A percentile compares a stretch with the other conserved stretches of the same genome.
Evolutionary conservation across 345 rosid species (phyloP).

Genomic region (Laguncularia racemosa): DNA sequence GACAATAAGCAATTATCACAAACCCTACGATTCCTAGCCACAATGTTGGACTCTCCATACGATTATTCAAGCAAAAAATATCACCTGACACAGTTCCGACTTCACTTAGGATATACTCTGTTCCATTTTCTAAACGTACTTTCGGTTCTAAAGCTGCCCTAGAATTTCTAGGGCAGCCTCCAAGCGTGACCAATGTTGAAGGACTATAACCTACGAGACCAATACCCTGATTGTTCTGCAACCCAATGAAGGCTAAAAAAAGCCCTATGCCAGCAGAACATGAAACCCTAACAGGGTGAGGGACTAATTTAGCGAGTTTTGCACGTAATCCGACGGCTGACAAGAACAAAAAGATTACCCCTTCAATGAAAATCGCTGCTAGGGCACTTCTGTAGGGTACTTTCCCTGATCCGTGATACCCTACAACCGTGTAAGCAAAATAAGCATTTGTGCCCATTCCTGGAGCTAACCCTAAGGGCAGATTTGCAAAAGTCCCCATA

Average conservation of each 20-base stretch:
- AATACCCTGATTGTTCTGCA: slow-evolving; percentile 21
- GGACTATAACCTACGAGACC: slow-evolving; percentile 19
- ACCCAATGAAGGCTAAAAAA: slow-evolving; percentile 15
- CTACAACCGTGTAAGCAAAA: slow-evolving; percentile 21
- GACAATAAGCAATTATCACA: slow-evolving; percentile 76
- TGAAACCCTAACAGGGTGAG: slow-evolving; percentile 11
- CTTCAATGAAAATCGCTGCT: slow-evolving; percentile 16
- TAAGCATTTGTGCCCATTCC: slow-evolving; percentile 21
- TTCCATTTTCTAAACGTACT: no score
- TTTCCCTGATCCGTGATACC: slow-evolving; percentile 19
- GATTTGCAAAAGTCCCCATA: slow-evolving; percentile 21
- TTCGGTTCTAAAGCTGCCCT: no score
- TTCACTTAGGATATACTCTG: no score
- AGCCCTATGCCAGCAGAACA: slow-evolving; percentile 15
- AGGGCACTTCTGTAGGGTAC: slow-evolving; percentile 16
- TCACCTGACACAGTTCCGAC: slow-evolving; percentile 65
- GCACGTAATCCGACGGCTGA: slow-evolving; percentile 14
- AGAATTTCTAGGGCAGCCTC: not conserved
- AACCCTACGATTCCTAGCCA: slow-evolving; percentile 89
- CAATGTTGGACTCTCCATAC: slow-evolving; percentile 83
- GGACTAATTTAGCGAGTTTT: slow-evolving; percentile 13
- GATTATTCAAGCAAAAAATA: slow-evolving; percentile 38
- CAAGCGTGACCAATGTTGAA: slow-evolving; percentile 15
- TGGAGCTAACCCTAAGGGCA: slow-evolving; percentile 21
- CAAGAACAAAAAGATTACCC: slow-evolving; percentile 16